These are phyloP conservation scores for Trichosporon sp. DNA, from an alignment of 1,284 basidiomycete species.

Conservation along the genomic window DNA sequence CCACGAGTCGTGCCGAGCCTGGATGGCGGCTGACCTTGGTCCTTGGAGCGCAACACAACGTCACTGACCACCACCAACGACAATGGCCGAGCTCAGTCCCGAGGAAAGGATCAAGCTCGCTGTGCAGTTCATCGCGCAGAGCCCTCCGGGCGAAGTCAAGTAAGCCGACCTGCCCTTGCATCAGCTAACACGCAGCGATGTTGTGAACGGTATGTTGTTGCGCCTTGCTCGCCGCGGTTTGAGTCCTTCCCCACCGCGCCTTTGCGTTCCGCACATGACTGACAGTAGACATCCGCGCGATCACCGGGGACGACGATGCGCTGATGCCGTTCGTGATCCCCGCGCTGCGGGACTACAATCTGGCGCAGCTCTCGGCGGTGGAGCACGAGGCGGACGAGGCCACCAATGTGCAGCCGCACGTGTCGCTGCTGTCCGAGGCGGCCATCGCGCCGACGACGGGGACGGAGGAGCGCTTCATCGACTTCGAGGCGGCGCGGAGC, in stretches of 20 bases:
- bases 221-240: slow-evolving; percentile 4
- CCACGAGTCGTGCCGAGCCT: neutral
- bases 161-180: slow-evolving; percentile 19
- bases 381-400: slow-evolving; percentile 51
- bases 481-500: slow-evolving; percentile 68
- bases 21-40: neutral
- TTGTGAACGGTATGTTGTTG: slow-evolving; percentile 73
- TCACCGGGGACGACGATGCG: slow-evolving; percentile 75
- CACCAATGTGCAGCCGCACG: slow-evolving; percentile 23
- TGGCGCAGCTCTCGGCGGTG: slow-evolving; percentile 77
- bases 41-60: neutral
- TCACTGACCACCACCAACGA: slow-evolving; percentile 1
- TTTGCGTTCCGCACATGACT: no score
- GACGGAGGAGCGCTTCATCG: slow-evolving; percentile 65
- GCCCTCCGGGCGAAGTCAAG: slow-evolving; percentile 91
- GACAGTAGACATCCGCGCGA: slow-evolving; percentile 70
- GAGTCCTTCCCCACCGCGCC: no score
- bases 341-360: slow-evolving; percentile 74
- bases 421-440: slow-evolving; percentile 37
- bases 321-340: slow-evolving; percentile 72
- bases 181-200: slow-evolving; percentile 55
- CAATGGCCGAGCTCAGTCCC: slow-evolving; percentile 35
- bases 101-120: slow-evolving; percentile 53
- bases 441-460: slow-evolving; percentile 28
- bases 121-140: slow-evolving; percentile 73